Base-by-base conservation (phyloP, 2,329 filamentous ascomycete genomes). In the Ophiostoma quercus region DNA sequence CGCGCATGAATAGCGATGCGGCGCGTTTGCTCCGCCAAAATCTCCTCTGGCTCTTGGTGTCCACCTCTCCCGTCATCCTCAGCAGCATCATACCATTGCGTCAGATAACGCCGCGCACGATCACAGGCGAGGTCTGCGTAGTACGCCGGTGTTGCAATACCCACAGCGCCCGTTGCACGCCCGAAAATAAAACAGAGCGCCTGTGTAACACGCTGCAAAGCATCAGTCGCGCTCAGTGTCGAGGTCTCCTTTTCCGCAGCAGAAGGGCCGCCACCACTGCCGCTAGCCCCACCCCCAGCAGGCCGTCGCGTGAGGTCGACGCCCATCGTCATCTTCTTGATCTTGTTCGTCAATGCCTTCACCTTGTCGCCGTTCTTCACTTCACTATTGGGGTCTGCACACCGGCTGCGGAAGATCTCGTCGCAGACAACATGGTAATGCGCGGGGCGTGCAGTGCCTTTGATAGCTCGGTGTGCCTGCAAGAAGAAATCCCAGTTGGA, bases 61-160 rank as follows among this genome's bases (percentile, higher is more conserved):
- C 12, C 51, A 57, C 51, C 9, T 25, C 8, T 57, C 11, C 51
- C 51, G 9, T 57, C 51, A 57, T 57, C 51, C 4, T n/a, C 9
- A 11, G n/a, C n/a, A 22, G 7, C 22, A 37, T 79, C 79, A 72
- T 87, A 86, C 3, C 84, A 77, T 2, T 80, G 77, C 66, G 82
- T 82, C 6, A 92, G 79, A 73, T 92, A 92, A 66, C 82, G 83
- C 1, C 90, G 79, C 0, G 87, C 87, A 1, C 90, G 82, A 73
- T 91, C 89, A 75, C 89, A 92, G 1, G 90, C 81, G 7, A 92
- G 78, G 77, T 93, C 90, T 0, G 91, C 91, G 75, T 92, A 92
- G 78, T 92, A 92, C 0, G 90, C 90, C 0, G 90, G 89, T 0
- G 90, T 87, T 70, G 87, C 91, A 65, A 92, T 81, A 68, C 85